These are phyloP conservation scores for Podospora australis DNA, from an alignment of 495 filamentous ascomycete species.

Conservation along the genomic window DNA sequence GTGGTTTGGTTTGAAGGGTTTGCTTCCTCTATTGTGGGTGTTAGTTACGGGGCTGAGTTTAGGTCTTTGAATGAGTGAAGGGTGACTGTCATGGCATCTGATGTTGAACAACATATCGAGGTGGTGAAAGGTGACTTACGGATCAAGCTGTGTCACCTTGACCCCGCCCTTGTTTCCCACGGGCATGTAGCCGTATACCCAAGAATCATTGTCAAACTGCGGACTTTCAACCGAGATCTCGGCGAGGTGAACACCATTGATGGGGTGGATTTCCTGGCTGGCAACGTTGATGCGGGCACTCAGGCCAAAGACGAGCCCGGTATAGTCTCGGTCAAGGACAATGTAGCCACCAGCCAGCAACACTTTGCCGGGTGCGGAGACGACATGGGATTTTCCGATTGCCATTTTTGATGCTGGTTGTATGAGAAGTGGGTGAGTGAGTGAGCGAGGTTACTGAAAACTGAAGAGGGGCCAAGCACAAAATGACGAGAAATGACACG, in stretches of 20 bases:
- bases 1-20: conserved; percentile 49
- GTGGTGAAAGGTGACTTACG: conserved; percentile 54
- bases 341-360: conserved; percentile 91
- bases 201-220: conserved; percentile 79
- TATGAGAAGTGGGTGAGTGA: neutral
- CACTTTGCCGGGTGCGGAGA: conserved; percentile 91
- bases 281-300: conserved; percentile 87
- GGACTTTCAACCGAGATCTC: conserved; percentile 83
- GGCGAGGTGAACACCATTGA: conserved; percentile 49
- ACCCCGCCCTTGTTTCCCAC: conserved; percentile 67
- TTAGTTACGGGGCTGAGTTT: conserved; percentile 12
- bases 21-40: conserved; percentile 20
- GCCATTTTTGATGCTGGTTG: too few species aligned
- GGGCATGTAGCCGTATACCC: conserved; percentile 73
- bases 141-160: conserved; percentile 66
- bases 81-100: too few species aligned
- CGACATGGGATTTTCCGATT: conserved; percentile 18
- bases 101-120: neutral
- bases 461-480: too few species aligned
- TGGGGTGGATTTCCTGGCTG: conserved; percentile 57
- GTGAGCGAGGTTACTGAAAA: too few species aligned
- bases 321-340: conserved; percentile 82
- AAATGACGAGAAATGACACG: too few species aligned
- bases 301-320: conserved; percentile 87
- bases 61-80: too few species aligned